Base-by-base conservation (phyloP, 306 rosid species). In the Fragaria vesca region DNA sequence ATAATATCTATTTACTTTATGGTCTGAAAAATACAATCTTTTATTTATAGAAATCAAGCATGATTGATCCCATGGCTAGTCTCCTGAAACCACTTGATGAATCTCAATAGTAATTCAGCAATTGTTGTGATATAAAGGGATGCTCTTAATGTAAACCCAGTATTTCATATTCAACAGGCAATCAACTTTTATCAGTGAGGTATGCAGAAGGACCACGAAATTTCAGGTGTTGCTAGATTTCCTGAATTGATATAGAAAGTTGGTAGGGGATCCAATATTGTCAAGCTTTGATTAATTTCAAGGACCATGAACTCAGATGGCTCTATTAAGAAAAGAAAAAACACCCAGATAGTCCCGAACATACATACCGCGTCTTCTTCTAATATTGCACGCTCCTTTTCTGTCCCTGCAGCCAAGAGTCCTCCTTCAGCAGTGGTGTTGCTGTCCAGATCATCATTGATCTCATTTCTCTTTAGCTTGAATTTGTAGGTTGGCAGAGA, bases 311-410 rank as follows among this genome's bases (percentile, higher is more conserved):
- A 74, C 11, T 76, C 46, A 5, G 72, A 70, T 32, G 77, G 66
- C 51, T 26, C 36, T 12, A 11, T 4, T 24, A 4, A 34, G 16
- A 26, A 26, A 12, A 60, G 9, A 9, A 4, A 17, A 63, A 63
- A 63, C 5, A 15, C 45, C 9, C 55, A 6, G 66, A 74, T 69
- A 69, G 66, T 46, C 26, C 61, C 12, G 18, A 78, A 74, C 51
- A 43, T 36, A 87, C 96, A 87, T 82, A 91, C 96, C 58, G 96
- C 91, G 58, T 91, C 96, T 81, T 91, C 93, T 76, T 90, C 93
- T n/a, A 89, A 89, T 80, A 91, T 91, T 21, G 47, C 21, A 57
- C 87, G 87, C 73, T 91, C 92, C 70, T 89, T 84, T 36, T 87
- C 93, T 54, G 93, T 89, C 70, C 96, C 96, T 0, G 87, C 86